These are phyloP conservation scores for Exophiala calicioides DNA, from an alignment of 2,329 filamentous ascomycete genomes.

Conservation along the genomic window DNA sequence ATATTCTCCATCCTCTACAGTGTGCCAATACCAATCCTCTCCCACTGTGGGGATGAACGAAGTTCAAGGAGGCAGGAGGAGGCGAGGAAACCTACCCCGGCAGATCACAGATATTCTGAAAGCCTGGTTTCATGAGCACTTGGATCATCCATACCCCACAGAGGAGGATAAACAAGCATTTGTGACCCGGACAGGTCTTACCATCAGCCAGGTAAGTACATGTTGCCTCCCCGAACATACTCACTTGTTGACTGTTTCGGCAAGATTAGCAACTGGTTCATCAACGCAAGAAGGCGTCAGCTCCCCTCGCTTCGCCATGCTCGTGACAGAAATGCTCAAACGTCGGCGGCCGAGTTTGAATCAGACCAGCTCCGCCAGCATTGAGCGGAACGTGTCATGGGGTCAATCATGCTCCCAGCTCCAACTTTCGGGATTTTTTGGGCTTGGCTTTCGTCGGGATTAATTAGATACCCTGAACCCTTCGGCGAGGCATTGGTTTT, in stretches of 20 bases:
- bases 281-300: constrained; percentile 52
- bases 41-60: constrained; percentile 18
- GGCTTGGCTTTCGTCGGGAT: background rate
- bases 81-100: constrained; percentile 86
- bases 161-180: constrained; percentile 85
- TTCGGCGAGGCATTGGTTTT: background rate
- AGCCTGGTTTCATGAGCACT: constrained; percentile 75
- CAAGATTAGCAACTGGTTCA: constrained; percentile 57
- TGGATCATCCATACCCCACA: constrained; percentile 80
- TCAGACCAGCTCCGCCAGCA: constrained; percentile 16
- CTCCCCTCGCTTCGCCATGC: constrained; percentile 44
- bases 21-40: constrained; percentile 13
- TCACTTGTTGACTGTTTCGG: background rate
- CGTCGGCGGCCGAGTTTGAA: constrained; percentile 16
- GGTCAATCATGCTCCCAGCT: background rate
- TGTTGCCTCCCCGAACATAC: background rate
- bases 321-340: constrained; percentile 12
- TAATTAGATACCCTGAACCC: background rate
- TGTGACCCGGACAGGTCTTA: constrained; percentile 72
- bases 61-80: constrained; percentile 46
- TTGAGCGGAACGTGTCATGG: constrained; percentile 1
- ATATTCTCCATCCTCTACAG: constrained; percentile 15
- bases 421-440: background rate
- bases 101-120: constrained; percentile 80
- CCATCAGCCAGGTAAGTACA: constrained; percentile 66